Evolutionary conservation across 805 yeast species (phyloP), one percentile per base, ranked within the genome.

Genomic region (Wickerhamiella dianesei): DNA sequence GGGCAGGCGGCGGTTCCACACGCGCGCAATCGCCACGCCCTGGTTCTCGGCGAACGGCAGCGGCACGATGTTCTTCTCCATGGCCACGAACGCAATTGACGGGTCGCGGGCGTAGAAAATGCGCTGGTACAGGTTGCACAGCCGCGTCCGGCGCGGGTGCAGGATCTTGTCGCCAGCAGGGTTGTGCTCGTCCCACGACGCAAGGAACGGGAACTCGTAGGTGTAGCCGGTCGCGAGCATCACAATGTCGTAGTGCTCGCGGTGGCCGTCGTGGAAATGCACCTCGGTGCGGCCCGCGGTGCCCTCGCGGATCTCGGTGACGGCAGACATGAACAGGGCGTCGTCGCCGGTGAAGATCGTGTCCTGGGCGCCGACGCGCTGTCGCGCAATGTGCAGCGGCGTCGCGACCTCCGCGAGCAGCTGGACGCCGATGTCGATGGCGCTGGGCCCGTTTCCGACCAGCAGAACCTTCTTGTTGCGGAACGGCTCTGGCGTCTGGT

Each of bases 371-470:
- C 75, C 75, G 16, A 21, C 50, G 2, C 45, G 70, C 51, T 82
- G 65, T 13, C 69, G 64, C 9, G 80, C 71, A 49, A 76, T 71
- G 56, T 70, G 69, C 13, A 79, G 65, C 44, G 56, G 53, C 8
- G 69, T 62, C 41, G 74, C 64, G 2, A 49, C 57, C 2, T 18
- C n/a, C 8, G 67, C 64, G 1, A 78, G 73, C 17, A 79, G 57
- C 57, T 82, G 88, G 48, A 70, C 72, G 2, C 85, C 74, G 39
- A 82, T 66, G 58, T 86, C 95, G 17, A 76, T 73, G 21, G 89
- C 95, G 25, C 86, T 77, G 2, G 92, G 81, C 9, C 80, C 77
- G 55, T 79, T 80, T 0, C 94, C 94, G n/a, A 84, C 75, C 4
- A 83, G 71, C 40, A 84, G 60, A 14, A 79, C 76, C 29, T 63